Base-by-base conservation (phyloP, 768 basidiomycete genomes). In the Russula foetens region DNA sequence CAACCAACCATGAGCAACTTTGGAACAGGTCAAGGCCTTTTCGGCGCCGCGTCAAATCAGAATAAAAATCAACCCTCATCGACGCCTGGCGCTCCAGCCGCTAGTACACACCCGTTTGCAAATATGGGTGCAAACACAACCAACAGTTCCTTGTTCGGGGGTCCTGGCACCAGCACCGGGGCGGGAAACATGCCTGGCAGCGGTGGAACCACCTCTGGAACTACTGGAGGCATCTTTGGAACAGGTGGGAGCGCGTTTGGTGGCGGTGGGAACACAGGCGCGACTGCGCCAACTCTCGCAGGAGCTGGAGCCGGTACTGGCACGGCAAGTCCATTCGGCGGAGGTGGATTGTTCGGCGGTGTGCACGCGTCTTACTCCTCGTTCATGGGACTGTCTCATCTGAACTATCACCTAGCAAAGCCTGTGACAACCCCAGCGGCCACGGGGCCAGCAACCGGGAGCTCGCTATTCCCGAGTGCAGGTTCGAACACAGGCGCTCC, bases 71-170 rank as follows among this genome's bases (percentile, higher is more conserved):
- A 67, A 35, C 62, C 58, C 12, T 55, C 44, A n/a, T 12, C 63
- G 12, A 41, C 12, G 4, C 17, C 61, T 17, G 60, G 48, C 7
- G 39, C 55, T 9, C 60, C 60, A 46, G 55, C 67, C 5, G n/a
- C 64, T 1, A 41, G 51, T 24, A 46, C 60, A 24, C 39, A 57
- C 21, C 29, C 61, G 28, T 64, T 69, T 35, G 68, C 63, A 7
- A 59, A 64, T 24, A 49, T 65, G 1, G 62, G 65, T 7, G 62
- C 63, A 46, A 60, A 61, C 53, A 64, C 64, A 47, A 52, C 64
- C 28, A 61, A 2, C 41, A 52, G 43, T 46, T 43, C 48, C 24
- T 48, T 49, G 54, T 64, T 63, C 24, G 62, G 62, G 35, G 35
- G 35, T 2, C 14, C 35, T 35, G 35, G 31, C 5, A 9, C 31